Evolutionary conservation across 495 filamentous ascomycete species (phyloP), one percentile per base, ranked within the genome.

Genomic region (Xylaria cubensis): DNA sequence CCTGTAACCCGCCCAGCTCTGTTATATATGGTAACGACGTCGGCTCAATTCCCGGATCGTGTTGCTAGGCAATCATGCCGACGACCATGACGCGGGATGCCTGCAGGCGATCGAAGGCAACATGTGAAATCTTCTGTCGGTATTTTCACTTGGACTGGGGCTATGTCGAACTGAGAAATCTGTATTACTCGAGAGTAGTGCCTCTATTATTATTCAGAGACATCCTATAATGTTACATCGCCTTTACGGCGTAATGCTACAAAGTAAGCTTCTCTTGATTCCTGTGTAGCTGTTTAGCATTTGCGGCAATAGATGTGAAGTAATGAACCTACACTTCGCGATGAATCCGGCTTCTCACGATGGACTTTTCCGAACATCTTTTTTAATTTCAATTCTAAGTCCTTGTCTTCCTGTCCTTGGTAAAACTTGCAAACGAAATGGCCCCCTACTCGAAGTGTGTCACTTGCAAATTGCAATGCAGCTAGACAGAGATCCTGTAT

Each of bases 341-440:
- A 98, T 21, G 93, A 92, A 64, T 95, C 90, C 13, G 97, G 96
- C 80, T 99, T 99, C 70, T 94, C 91, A 69, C 94, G 83, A 74
- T 92, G 86, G 21, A 98, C 95, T 71, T 88, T 92, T 19, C 82
- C 80, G 76, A 98, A 99, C 73, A 96, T 80, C 50, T 86, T 86
- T 74, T 86, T 93, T 50, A 98, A 83, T 72, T 87, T 85, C 69
- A 78, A 82, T 82, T 97, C 93, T 29, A 99, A 78, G 5, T 83
- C 84, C 81, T 92, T 93, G 77, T 98, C 94, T 75, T 97, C 94
- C 5, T 85, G 79, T 4, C 96, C 96, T 78, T 95, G 93, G 80
- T 98, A 99, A 81, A 97, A 98, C 82, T 99, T 99, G 86, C 96
- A 98, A 42, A 99, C 88, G 75, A 99, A 97, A 78, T 95, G 91